phyloP scores from a whole-genome alignment of 768 basidiomycete genomes.

The Xerocomellus chrysenteron region DNA sequence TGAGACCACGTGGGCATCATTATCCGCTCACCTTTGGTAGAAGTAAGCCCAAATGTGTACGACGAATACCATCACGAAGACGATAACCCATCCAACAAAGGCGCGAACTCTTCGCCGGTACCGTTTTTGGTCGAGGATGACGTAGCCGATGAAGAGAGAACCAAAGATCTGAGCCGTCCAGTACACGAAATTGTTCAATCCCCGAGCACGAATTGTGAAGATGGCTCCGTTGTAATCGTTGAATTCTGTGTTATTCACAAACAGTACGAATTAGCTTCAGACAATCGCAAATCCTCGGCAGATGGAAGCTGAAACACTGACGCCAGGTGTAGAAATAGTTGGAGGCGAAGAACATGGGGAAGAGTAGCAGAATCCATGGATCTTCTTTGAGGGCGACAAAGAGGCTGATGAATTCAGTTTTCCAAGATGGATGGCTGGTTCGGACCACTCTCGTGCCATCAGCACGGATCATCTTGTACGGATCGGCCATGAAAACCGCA shows the following conservation, averaged over 20 bases:
- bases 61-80: constrained; percentile 63
- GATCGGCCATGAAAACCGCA: constrained; percentile 68
- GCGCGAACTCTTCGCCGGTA: constrained; percentile 68
- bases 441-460: constrained; percentile 67
- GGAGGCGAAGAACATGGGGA: constrained; percentile 83
- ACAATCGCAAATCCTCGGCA: not conserved
- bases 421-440: constrained; percentile 72
- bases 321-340: constrained; percentile 90
- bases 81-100: constrained; percentile 64
- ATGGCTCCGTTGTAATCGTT: constrained; percentile 76
- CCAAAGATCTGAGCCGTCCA: constrained; percentile 80
- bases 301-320: constrained; percentile 33
- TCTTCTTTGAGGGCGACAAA: constrained; percentile 68
- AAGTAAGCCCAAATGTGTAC: constrained; percentile 79
- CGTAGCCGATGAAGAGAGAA: constrained; percentile 65
- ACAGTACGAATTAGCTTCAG: not conserved
- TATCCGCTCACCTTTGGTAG: constrained; percentile 60
- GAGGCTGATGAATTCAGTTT: constrained; percentile 65
- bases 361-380: constrained; percentile 69
- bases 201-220: constrained; percentile 79
- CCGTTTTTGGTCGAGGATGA: constrained; percentile 56
- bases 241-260: constrained; percentile 52
- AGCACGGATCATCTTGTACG: constrained; percentile 69
- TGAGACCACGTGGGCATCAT: not conserved
- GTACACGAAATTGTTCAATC: constrained; percentile 77